Evolutionary conservation across 495 filamentous ascomycete genomes (phyloP).

Genomic region (Neurospora discreta): DNA sequence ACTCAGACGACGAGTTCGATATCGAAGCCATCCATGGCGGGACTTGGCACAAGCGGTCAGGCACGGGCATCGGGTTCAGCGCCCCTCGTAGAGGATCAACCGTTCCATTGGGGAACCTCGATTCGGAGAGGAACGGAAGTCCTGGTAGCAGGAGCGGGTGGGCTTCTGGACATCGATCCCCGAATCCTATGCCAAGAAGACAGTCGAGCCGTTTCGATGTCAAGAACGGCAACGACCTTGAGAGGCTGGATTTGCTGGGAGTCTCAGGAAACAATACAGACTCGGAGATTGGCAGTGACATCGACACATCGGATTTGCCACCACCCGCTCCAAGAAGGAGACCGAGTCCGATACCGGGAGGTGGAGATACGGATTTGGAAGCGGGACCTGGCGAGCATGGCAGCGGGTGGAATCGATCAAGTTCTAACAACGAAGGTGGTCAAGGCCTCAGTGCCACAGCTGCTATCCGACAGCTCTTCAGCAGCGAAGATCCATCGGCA

Average conservation of each 20-base stretch:
- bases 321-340: slow-evolving; percentile 39
- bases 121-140: slow-evolving; percentile 21
- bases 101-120: slow-evolving; percentile 43
- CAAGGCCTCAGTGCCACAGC: slow-evolving; percentile 57
- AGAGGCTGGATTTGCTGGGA: slow-evolving; percentile 55
- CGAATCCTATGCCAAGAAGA: slow-evolving; percentile 26
- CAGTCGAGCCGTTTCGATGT: slow-evolving; percentile 39
- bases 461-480: slow-evolving; percentile 51
- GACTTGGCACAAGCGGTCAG: slow-evolving; percentile 67
- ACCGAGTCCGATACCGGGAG: slow-evolving; percentile 41
- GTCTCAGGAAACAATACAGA: slow-evolving; percentile 47
- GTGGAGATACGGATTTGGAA: slow-evolving; percentile 2
- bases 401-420: slow-evolving; percentile 7
- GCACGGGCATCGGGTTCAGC: slow-evolving; percentile 57
- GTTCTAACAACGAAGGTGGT: slow-evolving; percentile 6
- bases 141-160: slow-evolving; percentile 29
- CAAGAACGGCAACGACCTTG: slow-evolving; percentile 34
- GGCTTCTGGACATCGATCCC: slow-evolving; percentile 42
- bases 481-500: slow-evolving; percentile 76
- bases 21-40: slow-evolving; percentile 69
- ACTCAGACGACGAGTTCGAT: slow-evolving; percentile 97
- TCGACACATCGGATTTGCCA: slow-evolving; percentile 52
- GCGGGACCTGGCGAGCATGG: slow-evolving; percentile 11
- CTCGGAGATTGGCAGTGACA: slow-evolving; percentile 51
- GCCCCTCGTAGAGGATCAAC: slow-evolving; percentile 50